Percentiles rank a stretch among this genome's conserved stretches.
These are phyloP conservation scores for Iris pallida DNA, from an alignment of 116 monocot species.

Conservation along the genomic window DNA sequence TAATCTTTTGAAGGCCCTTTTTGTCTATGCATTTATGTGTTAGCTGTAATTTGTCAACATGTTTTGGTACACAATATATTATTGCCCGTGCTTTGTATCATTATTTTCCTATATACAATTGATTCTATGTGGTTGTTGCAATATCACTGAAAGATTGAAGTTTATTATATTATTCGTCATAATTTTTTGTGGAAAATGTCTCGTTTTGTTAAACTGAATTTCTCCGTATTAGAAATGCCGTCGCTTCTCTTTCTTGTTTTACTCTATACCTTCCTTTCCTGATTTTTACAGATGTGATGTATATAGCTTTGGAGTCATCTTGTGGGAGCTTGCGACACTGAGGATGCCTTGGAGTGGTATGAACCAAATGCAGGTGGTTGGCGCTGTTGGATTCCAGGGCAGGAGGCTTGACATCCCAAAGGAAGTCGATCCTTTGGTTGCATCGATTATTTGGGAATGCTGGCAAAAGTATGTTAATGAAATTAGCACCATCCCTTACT, in stretches of 20 bases:
- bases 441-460: slow-evolving; percentile 80
- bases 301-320: slow-evolving; percentile 96
- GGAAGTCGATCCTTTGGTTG: slow-evolving; percentile 84
- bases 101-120: no score
- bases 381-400: slow-evolving; percentile 96
- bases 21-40: no score
- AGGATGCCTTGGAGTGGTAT: slow-evolving; percentile 98
- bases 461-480: slow-evolving; percentile 73
- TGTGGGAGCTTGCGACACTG: slow-evolving; percentile 97
- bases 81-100: no score
- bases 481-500: not conserved
- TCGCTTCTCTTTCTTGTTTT: no score
- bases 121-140: no score
- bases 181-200: no score
- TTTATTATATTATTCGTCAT: no score
- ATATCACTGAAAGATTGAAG: no score
- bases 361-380: slow-evolving; percentile 99
- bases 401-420: slow-evolving; percentile 94
- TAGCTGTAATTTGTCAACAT: no score
- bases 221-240: no score
- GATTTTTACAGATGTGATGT: slow-evolving; percentile 83
- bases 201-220: no score
- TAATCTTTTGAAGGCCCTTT: not conserved
- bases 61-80: no score
- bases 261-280: not conserved